Evolutionary conservation across 2,329 filamentous ascomycete species (phyloP).

Genomic region (Penicillium sp.): DNA sequence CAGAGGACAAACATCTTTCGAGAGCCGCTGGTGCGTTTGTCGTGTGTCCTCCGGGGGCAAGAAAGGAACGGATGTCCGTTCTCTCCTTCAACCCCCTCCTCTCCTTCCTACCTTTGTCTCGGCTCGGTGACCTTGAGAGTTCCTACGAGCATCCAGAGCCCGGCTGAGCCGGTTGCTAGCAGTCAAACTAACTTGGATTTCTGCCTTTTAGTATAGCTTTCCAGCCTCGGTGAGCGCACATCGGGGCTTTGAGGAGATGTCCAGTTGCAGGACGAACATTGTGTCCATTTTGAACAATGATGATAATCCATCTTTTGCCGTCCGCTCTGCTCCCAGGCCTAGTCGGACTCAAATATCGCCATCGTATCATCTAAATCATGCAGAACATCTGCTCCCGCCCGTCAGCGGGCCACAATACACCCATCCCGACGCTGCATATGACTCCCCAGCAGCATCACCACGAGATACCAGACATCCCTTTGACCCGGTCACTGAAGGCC

Average conservation of each 20-base stretch:
- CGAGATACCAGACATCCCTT: constrained; percentile 23
- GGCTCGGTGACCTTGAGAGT: constrained; percentile 6
- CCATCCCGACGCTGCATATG: constrained; percentile 20
- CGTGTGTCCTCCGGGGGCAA: constrained; percentile 8
- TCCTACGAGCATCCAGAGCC: constrained; percentile 6
- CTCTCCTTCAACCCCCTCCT: constrained; percentile 9
- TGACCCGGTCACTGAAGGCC: constrained; percentile 28
- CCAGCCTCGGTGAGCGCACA: constrained; percentile 17
- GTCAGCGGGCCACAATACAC: constrained; percentile 21
- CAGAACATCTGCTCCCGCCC: constrained; percentile 18
- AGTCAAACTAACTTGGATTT: constrained; percentile 14
- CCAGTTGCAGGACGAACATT: constrained; percentile 34
- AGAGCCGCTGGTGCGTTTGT: constrained; percentile 30
- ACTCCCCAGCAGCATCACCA: constrained; percentile 29
- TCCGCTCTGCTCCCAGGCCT: constrained; percentile 33
- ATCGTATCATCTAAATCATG: constrained; percentile 22
- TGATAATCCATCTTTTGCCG: constrained; percentile 46
- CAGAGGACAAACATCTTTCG: constrained; percentile 34
- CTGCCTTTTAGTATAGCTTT: constrained; percentile 18
- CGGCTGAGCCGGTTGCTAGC: constrained; percentile 4
- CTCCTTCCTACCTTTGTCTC: not conserved
- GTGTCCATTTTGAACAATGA: constrained; percentile 49
- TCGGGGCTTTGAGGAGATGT: constrained; percentile 28
- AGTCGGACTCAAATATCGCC: constrained; percentile 21
- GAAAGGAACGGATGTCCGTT: constrained; percentile 9